phyloP scores from a whole-genome alignment of 1,139 yeast species.

The Lodderomyces theae region DNA sequence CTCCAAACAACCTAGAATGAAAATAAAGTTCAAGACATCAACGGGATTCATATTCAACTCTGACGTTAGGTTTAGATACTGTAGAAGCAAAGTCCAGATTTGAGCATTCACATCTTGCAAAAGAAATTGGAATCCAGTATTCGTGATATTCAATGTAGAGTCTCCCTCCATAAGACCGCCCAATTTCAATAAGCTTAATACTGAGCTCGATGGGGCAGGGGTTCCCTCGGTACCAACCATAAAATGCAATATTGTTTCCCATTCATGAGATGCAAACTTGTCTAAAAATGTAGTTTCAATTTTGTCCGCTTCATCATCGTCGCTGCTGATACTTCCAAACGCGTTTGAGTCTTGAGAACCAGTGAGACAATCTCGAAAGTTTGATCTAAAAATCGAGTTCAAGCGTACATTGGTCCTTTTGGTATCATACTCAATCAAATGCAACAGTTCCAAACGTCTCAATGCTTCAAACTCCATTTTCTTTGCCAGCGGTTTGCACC shows the following conservation, averaged over 20 bases:
- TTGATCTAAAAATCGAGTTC: conserved; percentile 70
- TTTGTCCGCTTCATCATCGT: conserved; percentile 35
- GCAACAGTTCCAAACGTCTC: conserved; percentile 71
- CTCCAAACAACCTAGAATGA: conserved; percentile 89
- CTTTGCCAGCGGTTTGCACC: conserved; percentile 63
- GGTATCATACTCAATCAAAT: conserved; percentile 65
- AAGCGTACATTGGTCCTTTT: conserved; percentile 56
- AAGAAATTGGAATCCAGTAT: conserved; percentile 88
- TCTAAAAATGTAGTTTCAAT: conserved; percentile 70
- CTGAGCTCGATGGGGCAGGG: conserved; percentile 66
- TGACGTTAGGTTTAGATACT: conserved; percentile 82
- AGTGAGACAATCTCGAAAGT: conserved; percentile 79
- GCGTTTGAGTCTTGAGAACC: conserved; percentile 60
- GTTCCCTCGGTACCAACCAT: conserved; percentile 91
- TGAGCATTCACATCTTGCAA: conserved; percentile 92
- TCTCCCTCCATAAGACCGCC: conserved; percentile 73
- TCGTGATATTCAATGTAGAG: conserved; percentile 66
- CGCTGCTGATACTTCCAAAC: conserved; percentile 40
- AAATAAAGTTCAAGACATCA: conserved; percentile 88
- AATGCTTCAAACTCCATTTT: conserved; percentile 71
- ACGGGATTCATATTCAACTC: conserved; percentile 91
- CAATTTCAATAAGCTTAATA: conserved; percentile 60
- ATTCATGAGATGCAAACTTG: conserved; percentile 75
- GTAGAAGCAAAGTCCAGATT: conserved; percentile 87
- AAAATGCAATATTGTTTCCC: conserved; percentile 95